Evolutionary conservation across 106 monocot genomes (phyloP).

Genomic region (Hemerocallis citrina): DNA sequence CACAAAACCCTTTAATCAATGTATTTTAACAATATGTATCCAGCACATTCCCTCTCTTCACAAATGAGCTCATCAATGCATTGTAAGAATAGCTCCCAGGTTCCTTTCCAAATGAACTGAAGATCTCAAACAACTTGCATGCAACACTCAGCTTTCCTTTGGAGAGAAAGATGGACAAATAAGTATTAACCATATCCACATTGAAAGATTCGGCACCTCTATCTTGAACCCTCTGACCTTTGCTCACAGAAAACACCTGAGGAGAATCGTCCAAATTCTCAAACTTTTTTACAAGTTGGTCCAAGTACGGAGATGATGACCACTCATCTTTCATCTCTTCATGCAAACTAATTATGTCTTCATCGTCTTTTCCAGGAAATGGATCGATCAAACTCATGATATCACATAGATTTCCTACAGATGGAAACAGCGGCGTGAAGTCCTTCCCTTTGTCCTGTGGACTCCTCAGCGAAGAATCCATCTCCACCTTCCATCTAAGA

Average conservation of each 20-base stretch:
- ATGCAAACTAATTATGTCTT: neutral
- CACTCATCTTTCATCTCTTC: constrained; percentile 47
- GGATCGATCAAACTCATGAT: constrained; percentile 33
- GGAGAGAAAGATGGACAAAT: constrained; percentile 70
- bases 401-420: constrained; percentile 35
- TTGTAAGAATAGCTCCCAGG: constrained; percentile 78
- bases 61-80: constrained; percentile 70
- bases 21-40: constrained; percentile 82
- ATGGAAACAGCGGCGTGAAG: constrained; percentile 57
- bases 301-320: constrained; percentile 83
- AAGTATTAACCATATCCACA: constrained; percentile 84
- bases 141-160: constrained; percentile 76
- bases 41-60: constrained; percentile 88
- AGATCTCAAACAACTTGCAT: constrained; percentile 85
- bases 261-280: constrained; percentile 17
- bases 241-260: constrained; percentile 25
- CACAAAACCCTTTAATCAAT: constrained; percentile 74
- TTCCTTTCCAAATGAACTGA: constrained; percentile 31
- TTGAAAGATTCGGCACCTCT: constrained; percentile 57
- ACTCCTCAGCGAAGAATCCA: constrained; percentile 44
- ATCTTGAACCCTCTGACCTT: constrained; percentile 58
- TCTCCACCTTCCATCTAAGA: constrained; percentile 57
- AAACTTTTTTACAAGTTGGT: constrained; percentile 40
- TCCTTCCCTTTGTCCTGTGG: constrained; percentile 69
- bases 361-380: neutral